Percentiles rank a stretch among this genome's conserved stretches.
Evolutionary conservation across 305 asterid species (phyloP).

Genomic region (Vinca major): DNA sequence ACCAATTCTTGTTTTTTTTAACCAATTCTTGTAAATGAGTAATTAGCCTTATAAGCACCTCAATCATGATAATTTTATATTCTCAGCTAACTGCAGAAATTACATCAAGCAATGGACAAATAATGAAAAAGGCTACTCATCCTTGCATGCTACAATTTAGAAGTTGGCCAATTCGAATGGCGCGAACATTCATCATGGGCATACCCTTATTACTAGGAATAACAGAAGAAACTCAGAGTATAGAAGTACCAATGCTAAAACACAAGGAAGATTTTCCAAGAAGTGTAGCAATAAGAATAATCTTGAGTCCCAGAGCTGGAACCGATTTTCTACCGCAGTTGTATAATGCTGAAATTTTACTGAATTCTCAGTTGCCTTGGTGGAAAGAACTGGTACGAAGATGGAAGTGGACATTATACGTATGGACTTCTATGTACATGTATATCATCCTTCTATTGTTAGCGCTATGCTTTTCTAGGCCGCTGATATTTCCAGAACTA

Average conservation of each 20-base stretch:
- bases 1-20: too few species aligned
- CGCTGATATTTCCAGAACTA: conserved; percentile 34
- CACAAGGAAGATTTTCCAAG: conserved; percentile 51
- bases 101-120: conserved; percentile 32
- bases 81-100: conserved; percentile 52
- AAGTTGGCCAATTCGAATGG: conserved; percentile 60
- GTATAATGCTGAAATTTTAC: conserved; percentile 41
- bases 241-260: conserved; percentile 38
- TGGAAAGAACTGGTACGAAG: conserved; percentile 36
- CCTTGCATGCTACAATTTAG: conserved; percentile 62
- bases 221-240: conserved; percentile 46
- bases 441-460: conserved; percentile 35
- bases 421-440: conserved; percentile 53
- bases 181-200: conserved; percentile 42
- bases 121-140: conserved; percentile 45
- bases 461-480: conserved; percentile 29
- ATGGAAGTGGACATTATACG: conserved; percentile 64
- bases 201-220: conserved; percentile 59
- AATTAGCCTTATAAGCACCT: too few species aligned
- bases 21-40: too few species aligned
- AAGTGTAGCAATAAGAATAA: conserved; percentile 41
- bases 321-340: conserved; percentile 53
- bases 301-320: conserved; percentile 55
- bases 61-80: too few species aligned
- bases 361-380: conserved; percentile 55